Evolutionary conservation across 2,329 filamentous ascomycete genomes (phyloP), one percentile per base, ranked within the genome.

Genomic region (Aspergillus sp.): DNA sequence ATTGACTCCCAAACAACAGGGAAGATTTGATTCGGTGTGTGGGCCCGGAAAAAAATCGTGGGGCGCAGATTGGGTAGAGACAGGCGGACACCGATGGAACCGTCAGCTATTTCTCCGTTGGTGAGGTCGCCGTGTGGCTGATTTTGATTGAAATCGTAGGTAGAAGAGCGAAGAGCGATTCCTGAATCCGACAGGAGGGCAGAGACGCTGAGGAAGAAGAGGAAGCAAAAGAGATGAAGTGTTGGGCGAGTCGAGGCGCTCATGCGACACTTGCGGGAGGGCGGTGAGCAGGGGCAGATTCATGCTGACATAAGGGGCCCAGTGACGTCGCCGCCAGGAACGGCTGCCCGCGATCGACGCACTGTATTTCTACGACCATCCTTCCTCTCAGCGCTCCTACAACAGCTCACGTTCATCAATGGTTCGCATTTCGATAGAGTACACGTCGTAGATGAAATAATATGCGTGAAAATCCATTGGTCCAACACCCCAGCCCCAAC

Each of bases 41-140:
- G 50, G 50, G 45, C 50, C 50, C 50, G 45, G 36, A 51, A 54
- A 45, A 50, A 51, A 54, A 51, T 47, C 48, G 44, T 45, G 41
- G 40, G 49, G 40, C 47, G 40, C 32, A 49, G 31, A 21, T 46
- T 45, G 40, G 25, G 48, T 25, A 46, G 40, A 34, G 38, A 46
- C 40, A 41, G 19, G 17, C 38, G 41, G 29, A 44, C 34, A 11
- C 25, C 25, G 25, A 29, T 29, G 25, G 25, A 29, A 38, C 3
- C 3, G 14, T n/a, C 34, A n/a, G 34, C 5, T 36, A 17, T 38
- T 38, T 38, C 5, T 32, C 7, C 29, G 29, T 32, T 32, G 29
- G 29, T 32, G 7, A 32, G 29, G 7, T 32, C 29, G 7, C 29
- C 29, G 13, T 32, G 29, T 13, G n/a, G n/a, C n/a, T n/a, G n/a